Evolutionary conservation across 345 rosid genomes (phyloP), one percentile per base, ranked within the genome.

Genomic region (Passiflora organensis): DNA sequence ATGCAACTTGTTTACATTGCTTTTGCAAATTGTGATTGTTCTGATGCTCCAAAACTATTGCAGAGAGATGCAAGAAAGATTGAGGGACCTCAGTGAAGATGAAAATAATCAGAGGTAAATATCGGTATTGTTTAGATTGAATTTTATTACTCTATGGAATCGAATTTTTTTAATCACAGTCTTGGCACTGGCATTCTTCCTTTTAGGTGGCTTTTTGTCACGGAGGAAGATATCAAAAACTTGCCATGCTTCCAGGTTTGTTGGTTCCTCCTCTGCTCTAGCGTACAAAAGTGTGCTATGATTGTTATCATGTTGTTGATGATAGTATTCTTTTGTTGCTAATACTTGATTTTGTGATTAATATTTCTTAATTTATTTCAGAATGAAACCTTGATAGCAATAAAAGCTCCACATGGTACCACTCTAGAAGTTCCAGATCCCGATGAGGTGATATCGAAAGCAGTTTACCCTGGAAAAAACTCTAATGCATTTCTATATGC

Each of bases 401-500:
- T 89, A 34, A 89, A 89, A 72, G 99, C 99, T 73, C 99, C 99
- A n/a, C 99, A 93, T 68, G 99, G 95, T 51, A 93, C 99, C 56
- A 93, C 94, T 59, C 78, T 93, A 32, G 99, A 93, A 76, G 99
- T 93, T 64, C 99, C 99, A 37, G 99, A 86, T 78, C 99, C 99
- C 51, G 99, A 89, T 70, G 99, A 93, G 95, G 96, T 93, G 80
- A 69, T 62, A 67, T 46, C 18, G 55, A 44, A 32, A 47, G 44
- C 59, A 45, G 58, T 65, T 17, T n/a, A n/a, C 41, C 63, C 54
- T 1, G 21, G 38, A 28, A 19, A 54, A 42, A 22, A 28, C 42
- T 51, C 6, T 18, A 50, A 32, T 23, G 10, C n/a, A n/a, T n/a
- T 5, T 56, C 13, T 53, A 50, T 45, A 18, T 36, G 24, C 19